Conservation (phyloP, 2,329 filamentous ascomycete genomes). For the Epichloe elymi region DNA sequence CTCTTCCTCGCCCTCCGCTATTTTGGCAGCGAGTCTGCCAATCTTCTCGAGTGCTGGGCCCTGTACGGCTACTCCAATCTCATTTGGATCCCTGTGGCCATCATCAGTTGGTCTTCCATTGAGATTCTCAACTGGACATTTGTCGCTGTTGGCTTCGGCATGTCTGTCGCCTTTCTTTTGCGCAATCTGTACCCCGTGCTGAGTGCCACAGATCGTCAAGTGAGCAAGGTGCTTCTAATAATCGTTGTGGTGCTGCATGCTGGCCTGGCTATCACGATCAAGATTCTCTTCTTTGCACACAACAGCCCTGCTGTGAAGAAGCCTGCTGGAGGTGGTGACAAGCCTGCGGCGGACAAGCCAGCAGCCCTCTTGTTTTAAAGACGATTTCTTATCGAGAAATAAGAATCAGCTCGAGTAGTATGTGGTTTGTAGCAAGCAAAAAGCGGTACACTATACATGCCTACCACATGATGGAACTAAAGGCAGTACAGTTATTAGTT, state of each 20-base stretch:
- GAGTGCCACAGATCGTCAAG: constrained; percentile 83
- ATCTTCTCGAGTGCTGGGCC: constrained; percentile 88
- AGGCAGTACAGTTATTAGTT: background rate
- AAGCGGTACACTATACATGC: too few species aligned
- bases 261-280: constrained; percentile 85
- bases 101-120: constrained; percentile 81
- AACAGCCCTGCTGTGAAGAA: constrained; percentile 40
- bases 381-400: background rate
- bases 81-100: constrained; percentile 90
- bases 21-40: constrained; percentile 88
- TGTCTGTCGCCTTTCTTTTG: constrained; percentile 73
- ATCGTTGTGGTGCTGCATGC: constrained; percentile 76
- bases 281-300: constrained; percentile 90
- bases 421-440: background rate
- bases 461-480: background rate
- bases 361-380: constrained; percentile 10
- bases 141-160: constrained; percentile 70
- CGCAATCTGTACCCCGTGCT: constrained; percentile 85
- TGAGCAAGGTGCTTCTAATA: constrained; percentile 75
- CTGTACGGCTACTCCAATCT: constrained; percentile 94
- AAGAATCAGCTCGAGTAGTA: background rate
- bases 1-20: constrained; percentile 85
- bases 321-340: constrained; percentile 15
- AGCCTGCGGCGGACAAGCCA: constrained; percentile 11
- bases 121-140: constrained; percentile 87